phyloP scores from a whole-genome alignment of 805 yeast genomes.

The Pichia membranifaciens region DNA sequence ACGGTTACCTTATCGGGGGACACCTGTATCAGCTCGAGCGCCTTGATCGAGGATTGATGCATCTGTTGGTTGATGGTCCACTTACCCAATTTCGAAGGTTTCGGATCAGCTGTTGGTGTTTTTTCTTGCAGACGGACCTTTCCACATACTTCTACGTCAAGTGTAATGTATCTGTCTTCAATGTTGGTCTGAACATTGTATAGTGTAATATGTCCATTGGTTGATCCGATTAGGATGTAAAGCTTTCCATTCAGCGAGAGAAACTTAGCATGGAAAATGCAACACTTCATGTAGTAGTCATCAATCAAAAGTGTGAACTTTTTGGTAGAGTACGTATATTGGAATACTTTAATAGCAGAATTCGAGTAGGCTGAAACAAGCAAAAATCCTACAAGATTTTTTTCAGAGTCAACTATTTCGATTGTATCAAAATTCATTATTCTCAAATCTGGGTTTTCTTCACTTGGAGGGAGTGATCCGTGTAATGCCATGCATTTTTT shows the following conservation, averaged over 20 bases:
- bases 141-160: background rate
- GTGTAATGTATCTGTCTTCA: slow-evolving; percentile 11
- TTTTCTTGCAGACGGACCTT: background rate
- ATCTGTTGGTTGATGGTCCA: slow-evolving; percentile 41
- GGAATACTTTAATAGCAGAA: slow-evolving; percentile 67
- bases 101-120: background rate
- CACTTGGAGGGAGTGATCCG: slow-evolving; percentile 48
- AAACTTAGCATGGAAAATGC: slow-evolving; percentile 61
- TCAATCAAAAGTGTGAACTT: slow-evolving; percentile 39
- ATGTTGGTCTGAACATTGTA: slow-evolving; percentile 44
- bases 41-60: slow-evolving; percentile 84
- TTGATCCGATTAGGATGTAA: slow-evolving; percentile 55
- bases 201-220: slow-evolving; percentile 72
- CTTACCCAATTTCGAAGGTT: slow-evolving; percentile 10
- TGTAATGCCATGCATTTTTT: slow-evolving; percentile 38
- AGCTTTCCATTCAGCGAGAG: slow-evolving; percentile 26
- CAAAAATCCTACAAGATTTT: slow-evolving; percentile 36
- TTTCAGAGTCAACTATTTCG: slow-evolving; percentile 28
- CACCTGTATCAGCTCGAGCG: slow-evolving; percentile 34
- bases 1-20: slow-evolving; percentile 26
- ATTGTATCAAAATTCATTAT: slow-evolving; percentile 76
- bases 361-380: slow-evolving; percentile 79
- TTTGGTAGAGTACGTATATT: slow-evolving; percentile 34
- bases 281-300: slow-evolving; percentile 65
- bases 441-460: slow-evolving; percentile 72